phyloP scores from a whole-genome alignment of 345 rosid genomes.

The Laguncularia racemosa region DNA sequence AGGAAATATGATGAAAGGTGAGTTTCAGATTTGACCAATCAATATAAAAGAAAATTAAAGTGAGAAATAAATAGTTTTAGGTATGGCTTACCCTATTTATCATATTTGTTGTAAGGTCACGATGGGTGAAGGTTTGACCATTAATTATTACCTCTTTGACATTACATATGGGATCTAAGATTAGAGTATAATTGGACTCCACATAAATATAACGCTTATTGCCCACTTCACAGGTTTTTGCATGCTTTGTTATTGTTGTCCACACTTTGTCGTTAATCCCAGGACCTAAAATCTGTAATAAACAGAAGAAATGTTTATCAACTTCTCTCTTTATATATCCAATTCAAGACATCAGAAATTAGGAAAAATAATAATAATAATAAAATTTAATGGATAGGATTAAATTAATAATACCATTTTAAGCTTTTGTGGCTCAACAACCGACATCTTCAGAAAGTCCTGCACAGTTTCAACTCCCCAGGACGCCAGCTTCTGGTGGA shows the following conservation, averaged over 20 bases:
- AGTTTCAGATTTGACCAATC: background rate
- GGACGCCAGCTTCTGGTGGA: slow-evolving; percentile 57
- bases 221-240: slow-evolving; percentile 59
- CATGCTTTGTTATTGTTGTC: slow-evolving; percentile 70
- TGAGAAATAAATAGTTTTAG: background rate
- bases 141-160: slow-evolving; percentile 35
- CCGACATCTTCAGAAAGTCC: slow-evolving; percentile 64
- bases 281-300: slow-evolving; percentile 48
- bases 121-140: slow-evolving; percentile 28
- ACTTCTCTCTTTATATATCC: too few species aligned
- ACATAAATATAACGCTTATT: slow-evolving; percentile 34
- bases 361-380: too few species aligned
- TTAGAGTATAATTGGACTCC: slow-evolving; percentile 23
- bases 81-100: slow-evolving; percentile 31
- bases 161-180: slow-evolving; percentile 69
- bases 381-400: background rate
- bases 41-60: rapidly evolving
- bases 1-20: background rate
- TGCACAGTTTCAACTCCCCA: slow-evolving; percentile 47
- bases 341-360: too few species aligned
- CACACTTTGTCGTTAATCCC: slow-evolving; percentile 84
- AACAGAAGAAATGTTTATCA: background rate
- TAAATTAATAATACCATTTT: slow-evolving; percentile 30
- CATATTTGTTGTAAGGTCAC: slow-evolving; percentile 17
- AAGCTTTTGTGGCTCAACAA: slow-evolving; percentile 41